phyloP scores from a whole-genome alignment of 306 rosid genomes.

The Amphicarpaea edgeworthii region DNA sequence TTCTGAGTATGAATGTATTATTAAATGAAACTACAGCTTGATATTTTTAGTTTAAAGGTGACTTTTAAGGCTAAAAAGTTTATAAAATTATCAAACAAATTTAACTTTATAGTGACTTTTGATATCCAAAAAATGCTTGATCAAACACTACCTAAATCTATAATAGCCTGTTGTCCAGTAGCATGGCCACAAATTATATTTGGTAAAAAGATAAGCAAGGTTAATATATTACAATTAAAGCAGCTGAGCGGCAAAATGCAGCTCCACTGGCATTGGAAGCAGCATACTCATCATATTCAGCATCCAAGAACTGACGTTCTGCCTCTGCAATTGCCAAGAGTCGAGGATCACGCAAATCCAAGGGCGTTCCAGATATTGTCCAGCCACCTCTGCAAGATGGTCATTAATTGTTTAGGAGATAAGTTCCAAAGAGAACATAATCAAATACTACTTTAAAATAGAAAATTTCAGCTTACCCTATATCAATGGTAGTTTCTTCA shows the following conservation, averaged over 20 bases:
- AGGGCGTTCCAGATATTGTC: conserved; percentile 96
- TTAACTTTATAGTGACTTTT: not conserved
- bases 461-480: conserved; percentile 68
- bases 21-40: not conserved
- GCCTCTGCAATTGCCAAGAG: conserved; percentile 97
- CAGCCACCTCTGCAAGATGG: conserved; percentile 75
- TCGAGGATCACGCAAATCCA: conserved; percentile 95
- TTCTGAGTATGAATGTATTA: no score
- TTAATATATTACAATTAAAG: conserved; percentile 79
- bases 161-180: not conserved
- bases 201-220: not conserved
- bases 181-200: conserved; percentile 24
- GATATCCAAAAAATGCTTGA: not conserved
- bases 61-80: not conserved
- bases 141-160: not conserved
- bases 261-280: conserved; percentile 90
- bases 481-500: conserved; percentile 91
- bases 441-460: not conserved
- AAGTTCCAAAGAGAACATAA: conserved; percentile 17
- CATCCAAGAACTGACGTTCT: conserved; percentile 85
- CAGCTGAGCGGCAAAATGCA: conserved; percentile 95
- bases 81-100: not conserved
- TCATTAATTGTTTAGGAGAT: conserved; percentile 15
- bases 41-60: not conserved
- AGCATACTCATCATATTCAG: conserved; percentile 95